phyloP scores from a whole-genome alignment of 2,329 filamentous ascomycete species.

The Penicillium corylophilum region DNA sequence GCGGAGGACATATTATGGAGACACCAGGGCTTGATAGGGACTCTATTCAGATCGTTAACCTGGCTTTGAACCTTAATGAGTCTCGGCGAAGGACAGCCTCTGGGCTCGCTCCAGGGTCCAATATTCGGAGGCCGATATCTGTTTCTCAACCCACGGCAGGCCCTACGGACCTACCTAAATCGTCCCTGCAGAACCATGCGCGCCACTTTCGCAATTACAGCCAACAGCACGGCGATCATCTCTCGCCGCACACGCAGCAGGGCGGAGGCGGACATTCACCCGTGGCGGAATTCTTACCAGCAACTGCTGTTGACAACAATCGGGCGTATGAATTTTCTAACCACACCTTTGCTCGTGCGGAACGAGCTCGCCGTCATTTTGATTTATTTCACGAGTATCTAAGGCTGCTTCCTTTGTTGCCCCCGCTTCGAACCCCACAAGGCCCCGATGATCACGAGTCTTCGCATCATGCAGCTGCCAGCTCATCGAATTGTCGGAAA shows the following conservation, averaged over 20 bases:
- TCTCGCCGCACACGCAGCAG: constrained; percentile 9
- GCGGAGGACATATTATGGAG: constrained; percentile 5
- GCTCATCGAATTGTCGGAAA: constrained; percentile 58
- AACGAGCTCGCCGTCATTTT: constrained; percentile 80
- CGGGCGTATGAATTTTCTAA: constrained; percentile 62
- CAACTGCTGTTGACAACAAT: constrained; percentile 29
- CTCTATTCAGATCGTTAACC: constrained; percentile 84
- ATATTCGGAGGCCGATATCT: constrained; percentile 34
- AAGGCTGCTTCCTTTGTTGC: constrained; percentile 73
- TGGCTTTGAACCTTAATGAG: constrained; percentile 86
- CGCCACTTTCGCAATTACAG: constrained; percentile 22
- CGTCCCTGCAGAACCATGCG: constrained; percentile 13
- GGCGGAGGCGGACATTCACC: constrained; percentile 17
- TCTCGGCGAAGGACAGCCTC: constrained; percentile 62
- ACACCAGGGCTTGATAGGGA: constrained; percentile 63
- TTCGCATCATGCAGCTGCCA: constrained; percentile 29
- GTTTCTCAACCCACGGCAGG: constrained; percentile 23
- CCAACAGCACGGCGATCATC: constrained; percentile 27
- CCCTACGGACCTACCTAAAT: constrained; percentile 21
- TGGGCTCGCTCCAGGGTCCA: constrained; percentile 54
- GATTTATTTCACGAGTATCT: constrained; percentile 85
- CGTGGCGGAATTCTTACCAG: constrained; percentile 30
- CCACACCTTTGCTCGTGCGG: constrained; percentile 76
- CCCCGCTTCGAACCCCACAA: constrained; percentile 57
- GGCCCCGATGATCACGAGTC: constrained; percentile 14